Conservation (phyloP, 768 basidiomycete species). For the Trametes villosa region DNA sequence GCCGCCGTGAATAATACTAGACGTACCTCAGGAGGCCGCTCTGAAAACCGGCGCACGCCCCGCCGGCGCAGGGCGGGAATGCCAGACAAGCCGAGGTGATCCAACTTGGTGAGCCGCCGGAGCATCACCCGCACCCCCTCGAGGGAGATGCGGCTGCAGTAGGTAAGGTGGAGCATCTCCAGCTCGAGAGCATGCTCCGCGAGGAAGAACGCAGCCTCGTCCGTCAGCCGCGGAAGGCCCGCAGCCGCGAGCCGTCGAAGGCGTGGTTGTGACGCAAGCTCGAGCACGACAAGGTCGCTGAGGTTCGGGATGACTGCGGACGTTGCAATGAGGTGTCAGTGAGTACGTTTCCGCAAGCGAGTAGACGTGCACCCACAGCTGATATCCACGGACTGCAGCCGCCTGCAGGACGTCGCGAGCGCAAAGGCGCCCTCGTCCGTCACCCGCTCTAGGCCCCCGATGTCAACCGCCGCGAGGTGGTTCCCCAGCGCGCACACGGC, state of each 20-base stretch:
- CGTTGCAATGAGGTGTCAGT: not conserved
- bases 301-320: slow-evolving; percentile 74
- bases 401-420: slow-evolving; percentile 69
- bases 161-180: slow-evolving; percentile 84
- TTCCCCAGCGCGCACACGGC: slow-evolving; percentile 73
- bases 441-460: slow-evolving; percentile 79
- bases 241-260: slow-evolving; percentile 81
- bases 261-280: slow-evolving; percentile 69
- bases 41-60: slow-evolving; percentile 79
- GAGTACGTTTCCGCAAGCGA: not conserved
- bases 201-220: slow-evolving; percentile 78
- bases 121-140: slow-evolving; percentile 75
- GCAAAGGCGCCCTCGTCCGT: slow-evolving; percentile 77
- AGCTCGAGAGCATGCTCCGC: slow-evolving; percentile 71
- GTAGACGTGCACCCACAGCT: slow-evolving; percentile 64
- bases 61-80: slow-evolving; percentile 71
- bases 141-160: slow-evolving; percentile 82
- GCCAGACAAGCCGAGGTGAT: slow-evolving; percentile 81
- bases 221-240: slow-evolving; percentile 81
- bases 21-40: slow-evolving; percentile 65
- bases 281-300: slow-evolving; percentile 85
- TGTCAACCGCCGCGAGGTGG: slow-evolving; percentile 76
- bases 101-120: slow-evolving; percentile 58
- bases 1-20: not conserved
- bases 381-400: slow-evolving; percentile 82